phyloP scores from a whole-genome alignment of 2,329 filamentous ascomycete genomes.

The Penicillium oxalicum region DNA sequence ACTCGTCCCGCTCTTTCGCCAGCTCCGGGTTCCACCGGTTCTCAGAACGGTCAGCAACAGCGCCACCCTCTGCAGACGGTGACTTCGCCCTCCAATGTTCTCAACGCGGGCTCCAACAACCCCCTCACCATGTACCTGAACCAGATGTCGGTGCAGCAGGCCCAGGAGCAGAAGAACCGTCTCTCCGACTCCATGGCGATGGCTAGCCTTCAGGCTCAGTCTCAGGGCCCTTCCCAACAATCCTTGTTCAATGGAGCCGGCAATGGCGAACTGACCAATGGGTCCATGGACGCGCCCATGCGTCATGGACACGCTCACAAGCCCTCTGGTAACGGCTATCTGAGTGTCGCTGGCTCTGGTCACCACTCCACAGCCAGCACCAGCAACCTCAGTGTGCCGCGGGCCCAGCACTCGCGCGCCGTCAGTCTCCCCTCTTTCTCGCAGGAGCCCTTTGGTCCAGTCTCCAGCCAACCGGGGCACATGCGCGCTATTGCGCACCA shows the following conservation, averaged over 20 bases:
- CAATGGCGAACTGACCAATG: constrained; percentile 55
- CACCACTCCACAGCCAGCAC: constrained; percentile 65
- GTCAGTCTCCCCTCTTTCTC: constrained; percentile 77
- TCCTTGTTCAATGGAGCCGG: constrained; percentile 72
- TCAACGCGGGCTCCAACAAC: constrained; percentile 76
- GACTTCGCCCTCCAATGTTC: constrained; percentile 61
- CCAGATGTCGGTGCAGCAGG: constrained; percentile 57
- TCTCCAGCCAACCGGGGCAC: constrained; percentile 30
- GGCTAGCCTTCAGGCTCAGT: constrained; percentile 53
- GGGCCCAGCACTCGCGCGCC: constrained; percentile 66
- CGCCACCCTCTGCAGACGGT: constrained; percentile 52
- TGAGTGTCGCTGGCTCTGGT: constrained; percentile 54
- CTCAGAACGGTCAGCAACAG: constrained; percentile 53
- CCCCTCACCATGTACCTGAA: constrained; percentile 90
- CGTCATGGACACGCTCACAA: constrained; percentile 47
- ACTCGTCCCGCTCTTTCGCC: constrained; percentile 50
- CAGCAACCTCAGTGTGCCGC: constrained; percentile 46
- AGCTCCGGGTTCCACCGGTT: constrained; percentile 50
- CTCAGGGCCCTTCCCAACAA: constrained; percentile 65
- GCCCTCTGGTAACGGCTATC: constrained; percentile 59
- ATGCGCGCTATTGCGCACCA: constrained; percentile 36
- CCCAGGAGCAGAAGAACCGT: constrained; percentile 60
- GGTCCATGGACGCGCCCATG: constrained; percentile 44
- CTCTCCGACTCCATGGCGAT: constrained; percentile 40
- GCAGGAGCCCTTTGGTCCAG: constrained; percentile 50